These are phyloP conservation scores for Dendrocalamus sinicus DNA, from an alignment of 176 grass and related monocot genomes.

Conservation along the genomic window DNA sequence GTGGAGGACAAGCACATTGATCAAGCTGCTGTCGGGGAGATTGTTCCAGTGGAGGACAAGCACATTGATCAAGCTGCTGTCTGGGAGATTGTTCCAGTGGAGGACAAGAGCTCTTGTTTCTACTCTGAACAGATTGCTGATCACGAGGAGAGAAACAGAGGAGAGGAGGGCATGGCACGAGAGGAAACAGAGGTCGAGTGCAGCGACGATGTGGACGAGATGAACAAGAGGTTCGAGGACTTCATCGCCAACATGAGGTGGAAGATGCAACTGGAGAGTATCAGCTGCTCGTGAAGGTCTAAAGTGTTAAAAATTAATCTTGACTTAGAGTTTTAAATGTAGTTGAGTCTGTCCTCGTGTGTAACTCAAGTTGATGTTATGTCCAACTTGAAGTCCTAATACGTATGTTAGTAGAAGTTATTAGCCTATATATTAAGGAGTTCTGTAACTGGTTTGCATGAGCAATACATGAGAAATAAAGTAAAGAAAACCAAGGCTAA, in stretches of 20 bases:
- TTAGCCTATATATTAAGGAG: too few relatives aligned
- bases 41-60: not conserved
- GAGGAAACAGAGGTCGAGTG: not conserved
- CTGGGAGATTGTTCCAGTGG: too few relatives aligned
- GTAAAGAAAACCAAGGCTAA: too few relatives aligned
- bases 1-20: not conserved
- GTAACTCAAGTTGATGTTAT: too few relatives aligned
- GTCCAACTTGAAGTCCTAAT: too few relatives aligned
- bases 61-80: not conserved
- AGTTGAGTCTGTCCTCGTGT: too few relatives aligned
- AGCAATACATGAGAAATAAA: too few relatives aligned
- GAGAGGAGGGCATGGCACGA: not conserved
- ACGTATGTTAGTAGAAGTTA: too few relatives aligned
- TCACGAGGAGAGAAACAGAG: not conserved
- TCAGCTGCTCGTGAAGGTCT: not conserved
- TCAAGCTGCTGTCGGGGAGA: not conserved
- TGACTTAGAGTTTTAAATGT: too few relatives aligned
- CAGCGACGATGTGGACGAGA: constrained; percentile 44
- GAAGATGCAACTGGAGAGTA: constrained; percentile 49
- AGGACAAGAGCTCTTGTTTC: not conserved
- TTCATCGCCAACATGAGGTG: constrained; percentile 60
- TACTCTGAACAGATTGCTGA: too few relatives aligned
- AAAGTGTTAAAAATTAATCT: not conserved
- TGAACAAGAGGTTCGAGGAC: constrained; percentile 65
- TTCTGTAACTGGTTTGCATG: too few relatives aligned